Evolutionary conservation across 306 rosid genomes (phyloP).

Genomic region (Trifolium subterraneum): DNA sequence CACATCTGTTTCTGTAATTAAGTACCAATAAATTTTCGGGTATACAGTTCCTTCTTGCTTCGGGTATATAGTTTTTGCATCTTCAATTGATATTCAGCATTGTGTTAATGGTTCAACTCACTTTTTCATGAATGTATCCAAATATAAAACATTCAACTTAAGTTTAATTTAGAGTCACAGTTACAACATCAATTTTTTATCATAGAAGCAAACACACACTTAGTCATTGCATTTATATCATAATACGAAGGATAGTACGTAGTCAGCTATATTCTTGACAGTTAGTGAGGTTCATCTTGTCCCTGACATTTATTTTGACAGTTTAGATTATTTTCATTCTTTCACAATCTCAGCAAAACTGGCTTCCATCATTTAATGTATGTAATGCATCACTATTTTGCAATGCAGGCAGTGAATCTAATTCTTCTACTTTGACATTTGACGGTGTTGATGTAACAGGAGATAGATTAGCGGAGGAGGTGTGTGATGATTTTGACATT

Average conservation of each 20-base stretch:
- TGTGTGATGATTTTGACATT: conserved; percentile 31
- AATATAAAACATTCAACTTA: not conserved
- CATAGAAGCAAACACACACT: not conserved
- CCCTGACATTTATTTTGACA: not conserved
- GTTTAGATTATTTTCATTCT: conserved; percentile 12
- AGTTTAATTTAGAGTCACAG: not conserved
- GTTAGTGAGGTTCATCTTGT: conserved; percentile 19
- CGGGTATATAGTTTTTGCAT: not conserved
- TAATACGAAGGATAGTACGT: not conserved
- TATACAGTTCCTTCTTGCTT: too few relatives aligned
- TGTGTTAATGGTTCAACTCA: not conserved
- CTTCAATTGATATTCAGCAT: not conserved
- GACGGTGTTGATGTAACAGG: conserved; percentile 93
- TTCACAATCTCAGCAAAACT: conserved; percentile 16
- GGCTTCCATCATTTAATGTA: conserved; percentile 41
- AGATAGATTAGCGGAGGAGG: conserved; percentile 87
- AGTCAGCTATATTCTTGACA: not conserved
- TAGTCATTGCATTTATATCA: not conserved
- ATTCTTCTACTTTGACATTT: conserved; percentile 69
- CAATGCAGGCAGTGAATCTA: conserved; percentile 82
- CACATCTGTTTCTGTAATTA: not conserved
- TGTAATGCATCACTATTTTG: conserved; percentile 44
- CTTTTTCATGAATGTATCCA: not conserved
- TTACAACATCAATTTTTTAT: not conserved
- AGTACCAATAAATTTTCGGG: not conserved